Evolutionary conservation across 176 grass and related monocot species (phyloP), one percentile per base, ranked within the genome.

Genomic region (Avena insularis): DNA sequence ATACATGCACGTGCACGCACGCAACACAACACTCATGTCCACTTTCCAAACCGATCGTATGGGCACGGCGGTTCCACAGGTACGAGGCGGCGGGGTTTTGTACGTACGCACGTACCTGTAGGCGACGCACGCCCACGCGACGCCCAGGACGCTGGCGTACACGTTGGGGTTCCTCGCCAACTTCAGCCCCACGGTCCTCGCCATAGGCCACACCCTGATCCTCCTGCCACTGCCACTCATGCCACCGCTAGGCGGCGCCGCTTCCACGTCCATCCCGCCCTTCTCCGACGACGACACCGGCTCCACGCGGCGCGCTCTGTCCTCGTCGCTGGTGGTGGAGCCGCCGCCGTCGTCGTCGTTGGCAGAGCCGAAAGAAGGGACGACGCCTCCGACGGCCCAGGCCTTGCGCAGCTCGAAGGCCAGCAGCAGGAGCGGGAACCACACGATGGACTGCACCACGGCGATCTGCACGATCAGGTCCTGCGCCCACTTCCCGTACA

Each of bases 381-480:
- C 45, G 23, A 1, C 53, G 3, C 36, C 23, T 23, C 23, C 70
- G 40, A 76, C 71, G 43, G 63, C 43, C 27, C 82, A 79, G 3
- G 87, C 87, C n/a, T 88, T 93, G 21, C 89, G 82, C 1, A 97
- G 79, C 95, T 97, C 95, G 75, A 95, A 88, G 17, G 76, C 85
- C 4, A 95, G 85, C 54, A 95, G 76, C 21, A 95, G 80, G 12
- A 90, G 50, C n/a, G 89, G 68, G 31, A 91, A 49, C 92, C 92
- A 97, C 14, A 92, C 12, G 47, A 92, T 82, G n/a, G 87, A 4
- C 83, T 97, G 95, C 62, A 93, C 87, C 23, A 97, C 95, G n/a
- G 93, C 88, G 85, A 95, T 72, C 86, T 97, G 91, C 27, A 97
- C 95, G 57, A 97, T 36, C 51, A 97, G 82, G 51, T 96, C 91